Base-by-base conservation (phyloP, 129 eudicot genomes). In the Saussurea involucrata region DNA sequence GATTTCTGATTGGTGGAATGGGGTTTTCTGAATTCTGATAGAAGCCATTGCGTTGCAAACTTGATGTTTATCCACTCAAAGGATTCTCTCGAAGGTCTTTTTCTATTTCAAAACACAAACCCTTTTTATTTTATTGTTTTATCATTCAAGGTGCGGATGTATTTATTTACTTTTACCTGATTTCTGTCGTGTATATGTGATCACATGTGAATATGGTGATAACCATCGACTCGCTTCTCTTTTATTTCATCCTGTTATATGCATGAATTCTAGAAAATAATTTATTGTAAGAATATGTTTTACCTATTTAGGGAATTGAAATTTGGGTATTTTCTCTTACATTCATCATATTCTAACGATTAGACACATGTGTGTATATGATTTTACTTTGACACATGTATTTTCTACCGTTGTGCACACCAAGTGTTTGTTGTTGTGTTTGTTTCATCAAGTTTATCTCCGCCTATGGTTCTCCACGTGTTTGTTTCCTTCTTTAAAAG, bases 1-100 rank as follows among this genome's bases (percentile, higher is more conserved):
- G 42, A 76, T 8, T 66, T 76, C 42, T 77, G 75, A 78, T 78
- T 78, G 81, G 81, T 69, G 81, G 68, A 77, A 24, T 55, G 20
- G 46, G 80, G 73, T 76, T 66, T 66, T 46, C 80, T 76, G 73
- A 66, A 46, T 18, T 42, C 55, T 12, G 57, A 73, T 3, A 60
- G 66, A 31, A 76, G 18, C 72, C 61, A 53, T 53, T 53, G 61
- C 61, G 6, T 37, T 44, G 55, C 55, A 29, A 24, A 17, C 20
- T 76, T 55, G 21, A 69, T 78, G 33, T 70, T 70, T 78, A 70
- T 70, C 77, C 76, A 40, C 33, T 76, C n/a, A n/a, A n/a, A n/a
- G n/a, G n/a, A n/a, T n/a, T n/a, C 29, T 75, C 33, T 76, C 65
- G 7, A 78, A 60, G 71, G 76, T 78, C 64, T 61, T 70, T 78